Conservation (phyloP, 805 yeast species). For the Cyberlindnera mrakii region DNA sequence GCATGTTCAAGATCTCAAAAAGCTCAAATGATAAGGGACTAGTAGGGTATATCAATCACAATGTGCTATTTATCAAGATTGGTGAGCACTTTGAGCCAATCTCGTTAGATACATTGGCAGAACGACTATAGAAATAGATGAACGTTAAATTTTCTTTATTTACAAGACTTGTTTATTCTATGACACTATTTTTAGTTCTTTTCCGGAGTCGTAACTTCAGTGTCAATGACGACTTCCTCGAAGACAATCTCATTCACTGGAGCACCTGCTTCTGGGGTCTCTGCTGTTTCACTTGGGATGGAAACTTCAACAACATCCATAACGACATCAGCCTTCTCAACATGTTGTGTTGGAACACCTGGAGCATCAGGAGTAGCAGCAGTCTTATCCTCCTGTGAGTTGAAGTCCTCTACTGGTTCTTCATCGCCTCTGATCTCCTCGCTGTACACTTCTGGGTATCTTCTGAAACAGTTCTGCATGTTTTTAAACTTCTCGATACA, state of each 20-base stretch:
- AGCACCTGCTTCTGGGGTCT: neutral
- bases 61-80: conserved; percentile 50
- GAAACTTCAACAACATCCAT: conserved; percentile 1
- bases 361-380: conserved; percentile 10
- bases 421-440: conserved; percentile 86
- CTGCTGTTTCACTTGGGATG: conserved; percentile 1
- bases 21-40: conserved; percentile 29
- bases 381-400: conserved; percentile 15
- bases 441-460: conserved; percentile 87
- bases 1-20: conserved; percentile 36
- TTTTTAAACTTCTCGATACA: conserved; percentile 84
- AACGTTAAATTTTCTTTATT: neutral
- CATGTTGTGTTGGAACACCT: conserved; percentile 11
- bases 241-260: neutral
- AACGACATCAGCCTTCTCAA: conserved; percentile 10
- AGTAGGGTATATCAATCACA: conserved; percentile 50
- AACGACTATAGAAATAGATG: neutral
- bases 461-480: conserved; percentile 93
- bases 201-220: neutral
- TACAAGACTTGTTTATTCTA: neutral
- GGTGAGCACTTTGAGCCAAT: conserved; percentile 37
- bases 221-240: conserved; percentile 1
- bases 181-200: neutral
- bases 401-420: conserved; percentile 28
- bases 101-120: conserved; percentile 22